Percentiles rank a stretch among this genome's conserved stretches.
Conservation (phyloP, 1,284 basidiomycete genomes). For the Marasmius sp. region DNA sequence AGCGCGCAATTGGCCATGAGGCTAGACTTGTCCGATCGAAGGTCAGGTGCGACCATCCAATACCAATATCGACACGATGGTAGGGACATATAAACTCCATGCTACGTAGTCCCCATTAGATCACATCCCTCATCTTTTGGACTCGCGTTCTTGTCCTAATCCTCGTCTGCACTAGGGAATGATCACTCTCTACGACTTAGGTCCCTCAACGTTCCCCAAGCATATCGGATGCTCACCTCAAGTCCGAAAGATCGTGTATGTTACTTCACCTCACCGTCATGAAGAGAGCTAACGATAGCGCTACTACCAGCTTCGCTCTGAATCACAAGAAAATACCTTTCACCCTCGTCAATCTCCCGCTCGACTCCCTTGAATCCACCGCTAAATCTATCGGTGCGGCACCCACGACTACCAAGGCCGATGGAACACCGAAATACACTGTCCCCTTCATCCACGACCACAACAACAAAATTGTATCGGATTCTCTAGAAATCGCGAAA, state of each 20-base stretch:
- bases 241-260: neutral
- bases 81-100: neutral
- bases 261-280: neutral
- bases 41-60: neutral
- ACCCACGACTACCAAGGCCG: neutral
- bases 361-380: neutral
- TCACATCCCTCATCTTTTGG: too few relatives aligned
- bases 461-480: neutral
- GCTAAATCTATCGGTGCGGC: neutral
- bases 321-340: constrained; percentile 4
- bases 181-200: neutral
- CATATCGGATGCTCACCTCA: neutral
- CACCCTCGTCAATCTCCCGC: neutral
- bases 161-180: neutral
- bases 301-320: neutral
- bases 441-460: constrained; percentile 17
- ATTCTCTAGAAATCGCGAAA: constrained; percentile 15
- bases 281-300: neutral
- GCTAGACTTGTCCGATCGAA: neutral
- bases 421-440: constrained; percentile 12
- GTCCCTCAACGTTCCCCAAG: neutral
- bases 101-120: too few relatives aligned
- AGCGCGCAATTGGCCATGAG: neutral
- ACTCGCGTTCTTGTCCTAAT: neutral
- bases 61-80: neutral